Percentiles rank a stretch among this genome's conserved stretches.
Conservation (phyloP, 306 rosid genomes). For the Acacia acuminata region DNA sequence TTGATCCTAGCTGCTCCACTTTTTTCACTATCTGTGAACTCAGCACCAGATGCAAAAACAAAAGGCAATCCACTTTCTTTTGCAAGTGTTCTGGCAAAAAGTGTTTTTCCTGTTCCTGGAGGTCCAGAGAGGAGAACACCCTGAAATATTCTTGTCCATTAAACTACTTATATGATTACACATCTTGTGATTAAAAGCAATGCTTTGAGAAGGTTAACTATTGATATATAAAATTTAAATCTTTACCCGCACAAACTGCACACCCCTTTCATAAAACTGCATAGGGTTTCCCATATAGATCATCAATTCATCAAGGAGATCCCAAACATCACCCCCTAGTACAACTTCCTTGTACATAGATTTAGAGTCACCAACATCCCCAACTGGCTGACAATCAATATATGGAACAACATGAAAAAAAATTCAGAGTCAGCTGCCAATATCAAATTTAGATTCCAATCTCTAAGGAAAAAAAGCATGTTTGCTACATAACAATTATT, state of each 20-base stretch:
- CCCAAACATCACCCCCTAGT: constrained; percentile 98
- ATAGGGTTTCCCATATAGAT: constrained; percentile 97
- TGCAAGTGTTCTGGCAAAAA: constrained; percentile 92
- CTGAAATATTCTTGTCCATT: constrained; percentile 48
- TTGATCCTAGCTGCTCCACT: constrained; percentile 93
- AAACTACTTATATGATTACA: constrained; percentile 26
- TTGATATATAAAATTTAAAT: constrained; percentile 16
- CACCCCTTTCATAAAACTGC: constrained; percentile 89
- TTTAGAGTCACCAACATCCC: constrained; percentile 79
- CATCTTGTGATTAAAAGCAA: constrained; percentile 18
- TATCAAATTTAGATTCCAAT: constrained; percentile 20
- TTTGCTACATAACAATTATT: constrained; percentile 6
- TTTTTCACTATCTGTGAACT: constrained; percentile 95
- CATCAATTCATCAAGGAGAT: constrained; percentile 96
- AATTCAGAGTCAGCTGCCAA: constrained; percentile 5
- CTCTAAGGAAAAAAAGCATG: constrained; percentile 12
- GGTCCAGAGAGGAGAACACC: constrained; percentile 99
- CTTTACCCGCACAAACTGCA: constrained; percentile 93
- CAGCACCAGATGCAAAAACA: constrained; percentile 98
- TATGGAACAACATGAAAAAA: not conserved
- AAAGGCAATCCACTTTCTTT: constrained; percentile 93
- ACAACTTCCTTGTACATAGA: constrained; percentile 94
- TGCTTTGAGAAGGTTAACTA: constrained; percentile 25
- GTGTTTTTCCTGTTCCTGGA: constrained; percentile 98
- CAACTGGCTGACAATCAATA: constrained; percentile 65